Conservation (phyloP, 2,329 filamentous ascomycete species). For the Lecanoromycetidae sp. region DNA sequence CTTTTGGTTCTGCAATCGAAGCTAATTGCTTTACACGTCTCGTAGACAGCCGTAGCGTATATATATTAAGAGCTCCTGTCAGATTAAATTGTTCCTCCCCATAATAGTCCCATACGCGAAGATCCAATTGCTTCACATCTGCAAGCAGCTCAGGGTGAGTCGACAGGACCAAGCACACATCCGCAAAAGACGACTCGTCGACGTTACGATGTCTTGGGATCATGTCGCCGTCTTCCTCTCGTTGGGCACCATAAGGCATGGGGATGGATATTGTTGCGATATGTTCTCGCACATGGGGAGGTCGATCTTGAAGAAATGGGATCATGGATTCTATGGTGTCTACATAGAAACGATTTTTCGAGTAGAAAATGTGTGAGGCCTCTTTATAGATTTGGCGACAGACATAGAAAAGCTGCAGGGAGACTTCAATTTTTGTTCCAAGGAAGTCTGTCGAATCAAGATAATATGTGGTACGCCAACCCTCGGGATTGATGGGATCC, state of each 20-base stretch:
- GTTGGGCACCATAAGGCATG: background rate
- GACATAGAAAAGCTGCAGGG: background rate
- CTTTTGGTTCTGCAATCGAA: background rate
- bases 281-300: background rate
- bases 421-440: background rate
- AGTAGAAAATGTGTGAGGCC: background rate
- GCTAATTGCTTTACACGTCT: background rate
- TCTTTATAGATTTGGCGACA: background rate
- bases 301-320: background rate
- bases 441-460: too few species aligned
- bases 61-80: background rate
- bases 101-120: background rate
- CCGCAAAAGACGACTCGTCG: background rate
- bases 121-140: background rate
- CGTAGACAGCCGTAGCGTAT: background rate
- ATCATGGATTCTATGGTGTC: background rate
- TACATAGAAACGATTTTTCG: background rate
- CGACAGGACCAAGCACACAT: background rate
- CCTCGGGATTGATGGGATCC: background rate
- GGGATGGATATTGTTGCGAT: background rate
- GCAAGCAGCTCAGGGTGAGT: background rate
- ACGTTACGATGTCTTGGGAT: background rate
- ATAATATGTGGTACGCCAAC: background rate
- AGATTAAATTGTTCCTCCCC: background rate
- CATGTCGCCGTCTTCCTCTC: background rate